A percentile compares a stretch with the other conserved stretches of the same genome.
These are phyloP conservation scores for Williopsis jadinii DNA, from an alignment of 1,139 yeast genomes.

Conservation along the genomic window DNA sequence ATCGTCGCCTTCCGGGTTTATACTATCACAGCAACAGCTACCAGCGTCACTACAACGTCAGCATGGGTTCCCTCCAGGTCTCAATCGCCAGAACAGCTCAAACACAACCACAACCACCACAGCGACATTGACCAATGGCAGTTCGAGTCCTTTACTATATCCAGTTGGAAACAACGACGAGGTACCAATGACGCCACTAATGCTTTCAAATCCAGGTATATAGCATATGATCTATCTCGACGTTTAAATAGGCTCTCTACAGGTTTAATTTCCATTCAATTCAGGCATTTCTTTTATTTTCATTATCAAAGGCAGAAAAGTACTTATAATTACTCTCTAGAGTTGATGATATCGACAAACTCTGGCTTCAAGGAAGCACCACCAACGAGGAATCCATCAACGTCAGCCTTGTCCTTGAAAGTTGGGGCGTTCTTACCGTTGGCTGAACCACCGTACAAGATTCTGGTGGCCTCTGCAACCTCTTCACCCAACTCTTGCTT, in stretches of 20 bases:
- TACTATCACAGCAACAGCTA: conserved; percentile 11
- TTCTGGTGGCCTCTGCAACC: conserved; percentile 74
- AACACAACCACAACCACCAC: too few relatives aligned
- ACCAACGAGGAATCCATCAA: conserved; percentile 98
- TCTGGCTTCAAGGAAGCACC: conserved; percentile 99
- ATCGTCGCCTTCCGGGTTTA: conserved; percentile 17
- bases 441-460: conserved; percentile 98
- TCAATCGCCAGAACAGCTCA: too few relatives aligned
- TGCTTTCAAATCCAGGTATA: conserved; percentile 1
- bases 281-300: too few relatives aligned
- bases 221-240: not conserved
- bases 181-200: conserved; percentile 21
- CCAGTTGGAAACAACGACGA: conserved; percentile 10
- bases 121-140: conserved; percentile 3
- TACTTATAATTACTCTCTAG: conserved; percentile 53
- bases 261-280: too few relatives aligned
- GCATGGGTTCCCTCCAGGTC: conserved; percentile 8
- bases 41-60: conserved; percentile 14
- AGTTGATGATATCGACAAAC: conserved; percentile 90
- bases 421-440: conserved; percentile 90
- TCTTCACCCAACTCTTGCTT: conserved; percentile 68
- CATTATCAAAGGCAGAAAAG: not conserved
- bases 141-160: conserved; percentile 14
- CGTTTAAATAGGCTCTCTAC: not conserved
- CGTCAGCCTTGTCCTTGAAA: conserved; percentile 88